phyloP scores from a whole-genome alignment of 176 grass and related monocot species.

The Bromus sterilis region DNA sequence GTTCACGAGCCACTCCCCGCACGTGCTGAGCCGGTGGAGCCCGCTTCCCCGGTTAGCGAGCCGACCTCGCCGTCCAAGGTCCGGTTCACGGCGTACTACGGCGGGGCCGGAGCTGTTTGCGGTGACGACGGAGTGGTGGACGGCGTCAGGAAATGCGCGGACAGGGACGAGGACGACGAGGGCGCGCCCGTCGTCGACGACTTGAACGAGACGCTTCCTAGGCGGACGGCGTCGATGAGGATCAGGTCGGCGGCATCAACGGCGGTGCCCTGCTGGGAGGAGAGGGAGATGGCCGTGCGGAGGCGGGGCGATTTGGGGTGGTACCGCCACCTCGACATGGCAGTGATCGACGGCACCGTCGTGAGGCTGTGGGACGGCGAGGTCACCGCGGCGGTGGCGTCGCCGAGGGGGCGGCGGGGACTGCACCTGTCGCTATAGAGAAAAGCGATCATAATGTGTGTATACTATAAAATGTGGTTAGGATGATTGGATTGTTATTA shows the following conservation, averaged over 20 bases:
- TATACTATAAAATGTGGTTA: conserved; percentile 15
- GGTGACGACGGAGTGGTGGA: not conserved
- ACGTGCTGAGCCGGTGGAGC: not conserved
- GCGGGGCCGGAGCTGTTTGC: not conserved
- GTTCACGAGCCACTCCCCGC: not conserved
- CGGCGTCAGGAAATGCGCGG: conserved; percentile 1
- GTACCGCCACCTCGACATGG: conserved; percentile 56
- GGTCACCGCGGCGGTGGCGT: not conserved
- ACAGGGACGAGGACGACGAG: not conserved
- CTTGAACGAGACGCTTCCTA: not conserved
- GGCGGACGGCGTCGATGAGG: not conserved
- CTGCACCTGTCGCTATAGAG: conserved; percentile 10
- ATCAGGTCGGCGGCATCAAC: not conserved
- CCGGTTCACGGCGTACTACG: conserved; percentile 65
- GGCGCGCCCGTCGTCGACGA: not conserved
- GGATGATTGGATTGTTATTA: not conserved
- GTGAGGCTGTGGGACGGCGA: conserved; percentile 56
- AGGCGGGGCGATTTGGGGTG: conserved; percentile 39
- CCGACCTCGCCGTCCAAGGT: conserved; percentile 34
- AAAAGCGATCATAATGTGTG: not conserved
- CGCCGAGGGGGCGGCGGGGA: not conserved
- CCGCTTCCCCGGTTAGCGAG: not conserved
- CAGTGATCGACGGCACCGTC: conserved; percentile 50
- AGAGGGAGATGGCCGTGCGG: conserved; percentile 22
- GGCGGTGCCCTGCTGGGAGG: conserved; percentile 29